A percentile compares a stretch with the other conserved stretches of the same genome.
These are phyloP conservation scores for Paxillus involutus DNA, from an alignment of 768 basidiomycete species.

Conservation along the genomic window DNA sequence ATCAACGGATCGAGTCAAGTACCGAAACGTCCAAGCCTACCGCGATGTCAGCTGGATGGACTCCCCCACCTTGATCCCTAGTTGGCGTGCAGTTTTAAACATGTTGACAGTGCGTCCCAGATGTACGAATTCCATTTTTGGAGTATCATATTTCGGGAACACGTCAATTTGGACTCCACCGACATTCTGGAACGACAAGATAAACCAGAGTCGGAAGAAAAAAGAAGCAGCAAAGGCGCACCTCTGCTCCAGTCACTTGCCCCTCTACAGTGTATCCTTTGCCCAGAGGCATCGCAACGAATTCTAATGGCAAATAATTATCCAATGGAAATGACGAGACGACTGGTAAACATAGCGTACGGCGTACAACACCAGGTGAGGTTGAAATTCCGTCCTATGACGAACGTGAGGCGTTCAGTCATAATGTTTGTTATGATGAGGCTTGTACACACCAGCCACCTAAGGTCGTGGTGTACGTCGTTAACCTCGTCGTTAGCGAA, in stretches of 20 bases:
- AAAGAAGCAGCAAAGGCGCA: neutral
- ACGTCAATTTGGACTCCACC: slow-evolving; percentile 11
- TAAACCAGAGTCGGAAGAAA: neutral
- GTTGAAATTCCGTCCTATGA: slow-evolving; percentile 19
- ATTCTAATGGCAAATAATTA: too few species aligned
- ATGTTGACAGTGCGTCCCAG: too few species aligned
- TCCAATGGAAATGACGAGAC: too few species aligned
- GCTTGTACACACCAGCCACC: neutral
- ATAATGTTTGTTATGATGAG: neutral
- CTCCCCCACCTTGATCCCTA: neutral
- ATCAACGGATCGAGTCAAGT: neutral
- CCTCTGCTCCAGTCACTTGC: slow-evolving; percentile 7
- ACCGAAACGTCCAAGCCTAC: neutral
- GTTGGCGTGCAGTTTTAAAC: neutral
- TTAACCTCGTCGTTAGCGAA: too few species aligned
- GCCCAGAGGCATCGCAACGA: too few species aligned
- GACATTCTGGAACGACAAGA: neutral
- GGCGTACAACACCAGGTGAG: too few species aligned
- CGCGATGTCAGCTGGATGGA: neutral
- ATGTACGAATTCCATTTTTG: neutral
- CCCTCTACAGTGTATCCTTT: too few species aligned
- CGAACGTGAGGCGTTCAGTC: neutral
- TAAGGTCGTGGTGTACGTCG: neutral
- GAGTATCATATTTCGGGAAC: neutral
- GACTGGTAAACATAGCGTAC: too few species aligned